These are phyloP conservation scores for Ampelocalamus luodianensis DNA, from an alignment of 176 grass and related monocot genomes.

Conservation along the genomic window DNA sequence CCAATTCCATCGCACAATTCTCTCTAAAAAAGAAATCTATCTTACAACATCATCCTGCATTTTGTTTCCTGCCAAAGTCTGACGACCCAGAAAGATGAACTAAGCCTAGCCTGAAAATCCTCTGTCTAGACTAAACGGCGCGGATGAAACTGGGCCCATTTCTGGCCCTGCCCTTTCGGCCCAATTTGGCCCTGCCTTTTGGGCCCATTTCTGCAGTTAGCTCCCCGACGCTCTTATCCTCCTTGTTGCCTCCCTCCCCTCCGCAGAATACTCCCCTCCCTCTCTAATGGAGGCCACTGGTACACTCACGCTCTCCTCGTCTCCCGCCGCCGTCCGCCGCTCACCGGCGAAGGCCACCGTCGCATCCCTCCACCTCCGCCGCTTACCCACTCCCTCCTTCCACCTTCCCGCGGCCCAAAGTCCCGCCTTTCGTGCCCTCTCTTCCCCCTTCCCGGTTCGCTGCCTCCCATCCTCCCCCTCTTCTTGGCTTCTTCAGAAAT, in stretches of 20 bases:
- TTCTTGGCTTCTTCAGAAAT: neutral
- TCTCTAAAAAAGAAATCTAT: no score
- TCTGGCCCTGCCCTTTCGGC: neutral
- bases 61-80: neutral
- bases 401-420: slow-evolving; percentile 20
- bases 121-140: neutral
- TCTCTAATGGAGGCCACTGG: slow-evolving; percentile 43
- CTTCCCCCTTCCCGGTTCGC: slow-evolving; percentile 14
- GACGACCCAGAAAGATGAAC: neutral
- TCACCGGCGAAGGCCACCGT: neutral
- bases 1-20: no score
- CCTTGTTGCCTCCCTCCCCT: slow-evolving; percentile 16
- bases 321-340: slow-evolving; percentile 33
- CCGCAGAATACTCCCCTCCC: slow-evolving; percentile 31
- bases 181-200: neutral
- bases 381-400: neutral
- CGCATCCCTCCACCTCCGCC: neutral
- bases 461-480: neutral
- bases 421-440: slow-evolving; percentile 7
- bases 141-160: neutral
- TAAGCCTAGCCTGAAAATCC: no score
- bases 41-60: neutral
- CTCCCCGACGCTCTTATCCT: no score
- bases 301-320: slow-evolving; percentile 22
- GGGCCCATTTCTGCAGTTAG: no score